Percentiles rank a stretch among this genome's conserved stretches.
These are phyloP conservation scores for Hypoxylon intermedium DNA, from an alignment of 495 filamentous ascomycete species.

Conservation along the genomic window DNA sequence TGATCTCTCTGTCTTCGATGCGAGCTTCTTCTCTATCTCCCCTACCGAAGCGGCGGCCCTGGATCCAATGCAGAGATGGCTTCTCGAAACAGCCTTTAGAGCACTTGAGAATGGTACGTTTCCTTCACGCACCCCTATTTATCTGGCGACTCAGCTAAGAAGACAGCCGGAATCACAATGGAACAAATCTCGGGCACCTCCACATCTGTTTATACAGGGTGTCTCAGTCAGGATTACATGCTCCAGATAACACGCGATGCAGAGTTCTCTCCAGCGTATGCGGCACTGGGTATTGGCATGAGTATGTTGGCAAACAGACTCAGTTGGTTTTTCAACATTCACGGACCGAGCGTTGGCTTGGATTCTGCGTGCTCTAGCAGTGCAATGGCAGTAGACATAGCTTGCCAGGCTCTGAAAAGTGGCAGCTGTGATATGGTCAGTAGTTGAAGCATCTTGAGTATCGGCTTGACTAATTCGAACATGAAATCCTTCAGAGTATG, in stretches of 20 bases:
- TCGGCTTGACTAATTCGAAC: not conserved
- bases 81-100: slow-evolving; percentile 62
- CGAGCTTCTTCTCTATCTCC: slow-evolving; percentile 61
- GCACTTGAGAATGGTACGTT: slow-evolving; percentile 54
- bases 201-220: slow-evolving; percentile 38
- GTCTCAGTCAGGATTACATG: slow-evolving; percentile 33
- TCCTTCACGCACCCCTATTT: slow-evolving; percentile 16
- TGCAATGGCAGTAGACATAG: slow-evolving; percentile 58
- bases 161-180: slow-evolving; percentile 42
- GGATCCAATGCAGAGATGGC: slow-evolving; percentile 46
- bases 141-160: not conserved
- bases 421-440: slow-evolving; percentile 28
- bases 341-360: slow-evolving; percentile 61
- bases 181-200: slow-evolving; percentile 23
- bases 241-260: slow-evolving; percentile 24
- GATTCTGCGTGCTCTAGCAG: slow-evolving; percentile 84
- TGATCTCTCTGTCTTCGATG: slow-evolving; percentile 54
- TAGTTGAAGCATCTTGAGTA: not conserved
- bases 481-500: slow-evolving; percentile 44
- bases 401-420: slow-evolving; percentile 72
- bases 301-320: slow-evolving; percentile 63
- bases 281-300: slow-evolving; percentile 51
- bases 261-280: slow-evolving; percentile 41
- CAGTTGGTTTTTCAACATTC: slow-evolving; percentile 57
- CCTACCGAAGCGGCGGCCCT: slow-evolving; percentile 56